Evolutionary conservation across 2,329 filamentous ascomycete species (phyloP), one percentile per base, ranked within the genome.

Genomic region (Pseudofabraea citricarpa): DNA sequence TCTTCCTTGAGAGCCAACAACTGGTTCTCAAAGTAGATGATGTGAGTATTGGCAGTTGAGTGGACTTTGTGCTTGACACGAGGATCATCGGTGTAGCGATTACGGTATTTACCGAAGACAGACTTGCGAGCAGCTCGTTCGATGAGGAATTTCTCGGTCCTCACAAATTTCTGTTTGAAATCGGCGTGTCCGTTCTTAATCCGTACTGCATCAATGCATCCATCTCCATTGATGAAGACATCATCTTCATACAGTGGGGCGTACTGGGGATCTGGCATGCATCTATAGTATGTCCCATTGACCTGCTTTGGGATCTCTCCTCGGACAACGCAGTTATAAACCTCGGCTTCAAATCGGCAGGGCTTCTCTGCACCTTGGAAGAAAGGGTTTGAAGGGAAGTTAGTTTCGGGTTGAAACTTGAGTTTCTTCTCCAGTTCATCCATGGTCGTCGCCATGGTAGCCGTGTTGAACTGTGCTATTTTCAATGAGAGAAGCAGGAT

Each of bases 11-110:
- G 64, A 0, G 74, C 74, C 4, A 79, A 61, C 43, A 79, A 52
- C 33, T 73, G 66, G 0, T 74, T 74, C 5, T 73, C 62, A 70
- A 74, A 80, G 52, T 72, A 75, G 1, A 74, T 64, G n/a, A 81
- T 62, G 41, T 81, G 80, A 2, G 77, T 81, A 49, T 81, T 81
- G 5, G 71, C 68, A 0, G 74, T 74, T 0, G 74, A 78, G 23
- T 74, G 63, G 29, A 79, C 73, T 4, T 77, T 69, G 3, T 72
- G 71, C 40, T 67, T 68, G 5, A 78, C 74, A 45, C 67, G 69
- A 56, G 75, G 72, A 38, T 72, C 71, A 52, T 77, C 73, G 5
- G 73, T 77, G 46, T 66, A 76, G 0, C 72, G 55, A 19, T 26
- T 36, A 3, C 42, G 13, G 8, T 33, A 33, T 16, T 33, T 35